Evolutionary conservation across 352 stramenopile genomes (phyloP), one percentile per base, ranked within the genome.

Genomic region (Phytophthora sp.): DNA sequence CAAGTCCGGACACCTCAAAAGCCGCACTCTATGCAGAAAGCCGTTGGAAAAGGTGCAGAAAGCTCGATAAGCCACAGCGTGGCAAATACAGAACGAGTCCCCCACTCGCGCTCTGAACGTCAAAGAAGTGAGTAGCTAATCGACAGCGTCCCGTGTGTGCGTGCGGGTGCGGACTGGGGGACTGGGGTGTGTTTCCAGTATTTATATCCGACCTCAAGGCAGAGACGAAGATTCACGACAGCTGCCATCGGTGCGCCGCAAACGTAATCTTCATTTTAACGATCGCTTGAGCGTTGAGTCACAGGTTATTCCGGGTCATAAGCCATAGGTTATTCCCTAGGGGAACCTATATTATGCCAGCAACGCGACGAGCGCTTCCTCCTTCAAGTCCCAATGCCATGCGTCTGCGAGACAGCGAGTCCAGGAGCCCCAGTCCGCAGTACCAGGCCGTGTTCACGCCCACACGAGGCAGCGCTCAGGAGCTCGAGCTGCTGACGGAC

Each of bases 31-130:
- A 63, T 66, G 57, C 41, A 60, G 66, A 79, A 79, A 74, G 39
- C 64, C 50, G 59, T 73, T 73, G 68, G 71, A 79, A 82, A 81
- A 79, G 50, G 70, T 58, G 53, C 66, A 69, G 73, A 81, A 77
- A 81, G 51, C 66, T 49, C 55, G 38, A 23, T 45, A 30, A 21
- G 38, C 21, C 26, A 42, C 20, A 38, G 52, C 15, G 24, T 24
- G 21, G 20, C 46, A 41, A 21, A 46, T 15, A 9, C 20, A 8
- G 15, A 38, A n/a, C 21, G 30, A 9, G 31, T 41, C 41, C 49
- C 31, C 57, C 35, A 35, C 33, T 47, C 35, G 41, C 55, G 53
- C 62, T 65, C 46, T 56, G 23, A 44, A 63, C 60, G 59, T 65
- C 50, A 49, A 50, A n/a, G 24, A 33, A 13, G 29, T 21, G 16